Base-by-base conservation (phyloP, 2,329 filamentous ascomycete species). In the Lachnum nothofagi region DNA sequence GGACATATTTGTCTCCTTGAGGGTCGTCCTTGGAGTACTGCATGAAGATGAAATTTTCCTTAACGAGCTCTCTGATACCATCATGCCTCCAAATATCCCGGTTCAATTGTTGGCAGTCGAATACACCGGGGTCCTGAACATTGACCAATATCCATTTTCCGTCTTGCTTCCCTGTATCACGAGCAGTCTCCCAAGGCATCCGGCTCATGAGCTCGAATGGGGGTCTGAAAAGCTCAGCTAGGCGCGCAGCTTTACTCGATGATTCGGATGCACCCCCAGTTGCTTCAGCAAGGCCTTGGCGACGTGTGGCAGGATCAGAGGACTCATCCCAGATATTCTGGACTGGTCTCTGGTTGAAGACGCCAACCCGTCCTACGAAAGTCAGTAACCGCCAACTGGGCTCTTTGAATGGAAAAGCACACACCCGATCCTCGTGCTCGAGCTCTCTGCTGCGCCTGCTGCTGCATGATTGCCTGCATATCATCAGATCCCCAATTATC, bases 91-190 rank as follows among this genome's bases (percentile, higher is more conserved):
- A 98, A 46, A 97, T 82, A 65, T 98, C 93, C 38, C 93, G 80
- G 65, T 98, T 98, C 16, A 98, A 74, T 2, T 88, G 79, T 66
- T 98, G 93, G 67, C 93, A 98, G 67, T 93, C 87, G 67, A 98
- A 98, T 62, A 95, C 84, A 29, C 87, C 87, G 57, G 88, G 82
- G 65, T 98, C 91, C 68, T 98, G 93, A 14, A 98, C 83, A 65
- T 98, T 97, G 54, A 96, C 89, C 59, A 98, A 70, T 41, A 98
- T 79, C 93, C 93, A 98, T 68, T 95, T 96, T 73, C 89, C 83
- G 23, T 84, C 78, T 39, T 90, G 86, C 65, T 93, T 95, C 52
- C 91, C 93, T 60, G 90, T 77, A 14, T 91, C 80, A 46, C 93
- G 82, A 12, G 89, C 93, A 49, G 85, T 78, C 56, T 95, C 88